These are phyloP conservation scores for Zhuliangozyma parablackwelliae DNA, from an alignment of 1,139 yeast genomes.

Conservation along the genomic window DNA sequence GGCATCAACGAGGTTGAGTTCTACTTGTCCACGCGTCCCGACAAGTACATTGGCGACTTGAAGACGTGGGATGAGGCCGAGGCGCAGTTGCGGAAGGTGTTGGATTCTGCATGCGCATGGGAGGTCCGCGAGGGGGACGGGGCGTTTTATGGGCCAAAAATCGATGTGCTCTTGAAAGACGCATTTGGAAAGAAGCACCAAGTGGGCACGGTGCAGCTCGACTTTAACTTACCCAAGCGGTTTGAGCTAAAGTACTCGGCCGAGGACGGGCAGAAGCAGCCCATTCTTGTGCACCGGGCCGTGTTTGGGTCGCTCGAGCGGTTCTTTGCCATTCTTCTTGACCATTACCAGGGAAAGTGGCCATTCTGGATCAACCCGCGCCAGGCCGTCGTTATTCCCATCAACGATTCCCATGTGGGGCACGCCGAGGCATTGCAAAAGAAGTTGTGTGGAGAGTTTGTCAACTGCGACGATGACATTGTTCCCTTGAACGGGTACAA, in stretches of 20 bases:
- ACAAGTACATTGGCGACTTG: constrained; percentile 74
- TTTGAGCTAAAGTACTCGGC: constrained; percentile 69
- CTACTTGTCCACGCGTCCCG: constrained; percentile 85
- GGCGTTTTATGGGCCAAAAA: constrained; percentile 96
- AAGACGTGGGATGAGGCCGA: constrained; percentile 88
- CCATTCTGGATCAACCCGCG: constrained; percentile 98
- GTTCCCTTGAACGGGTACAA: constrained; percentile 58
- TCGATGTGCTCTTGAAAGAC: constrained; percentile 82
- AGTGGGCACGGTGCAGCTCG: constrained; percentile 93
- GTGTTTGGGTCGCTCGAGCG: constrained; percentile 93
- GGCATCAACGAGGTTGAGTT: constrained; percentile 66
- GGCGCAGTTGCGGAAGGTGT: constrained; percentile 57
- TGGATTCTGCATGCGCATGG: constrained; percentile 67
- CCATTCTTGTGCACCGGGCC: constrained; percentile 93
- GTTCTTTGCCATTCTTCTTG: constrained; percentile 84
- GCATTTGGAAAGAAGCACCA: constrained; percentile 83
- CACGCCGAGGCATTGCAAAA: constrained; percentile 51
- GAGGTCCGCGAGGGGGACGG: constrained; percentile 86
- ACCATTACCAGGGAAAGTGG: constrained; percentile 93
- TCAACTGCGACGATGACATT: constrained; percentile 20
- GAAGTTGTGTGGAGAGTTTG: constrained; percentile 48
- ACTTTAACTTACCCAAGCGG: constrained; percentile 87
- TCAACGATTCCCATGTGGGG: constrained; percentile 52
- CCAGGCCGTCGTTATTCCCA: constrained; percentile 84
- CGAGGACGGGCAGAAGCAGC: constrained; percentile 51